phyloP scores from a whole-genome alignment of 73 alveolate species.

The Diophrys sp. region DNA sequence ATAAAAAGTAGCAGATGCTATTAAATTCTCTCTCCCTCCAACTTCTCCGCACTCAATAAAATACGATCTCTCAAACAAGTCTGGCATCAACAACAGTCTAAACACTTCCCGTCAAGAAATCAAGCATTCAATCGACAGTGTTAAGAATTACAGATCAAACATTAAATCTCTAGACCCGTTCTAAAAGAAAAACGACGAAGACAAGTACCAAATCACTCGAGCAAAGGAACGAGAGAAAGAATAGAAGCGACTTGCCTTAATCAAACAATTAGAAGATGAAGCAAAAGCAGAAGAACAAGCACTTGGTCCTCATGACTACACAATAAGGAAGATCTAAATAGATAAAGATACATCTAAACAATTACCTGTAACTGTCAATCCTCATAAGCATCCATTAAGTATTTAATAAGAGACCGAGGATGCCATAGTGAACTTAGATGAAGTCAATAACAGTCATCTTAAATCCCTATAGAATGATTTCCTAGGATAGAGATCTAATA shows the following conservation, averaged over 20 bases:
- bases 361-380: background rate
- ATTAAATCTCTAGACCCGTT: background rate
- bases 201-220: no score
- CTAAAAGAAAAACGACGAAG: background rate
- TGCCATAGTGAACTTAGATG: background rate
- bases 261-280: no score
- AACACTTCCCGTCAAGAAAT: background rate
- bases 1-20: background rate
- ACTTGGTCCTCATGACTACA: background rate
- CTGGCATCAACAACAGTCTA: background rate
- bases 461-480: background rate
- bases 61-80: no score
- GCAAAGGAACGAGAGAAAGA: no score
- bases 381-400: background rate
- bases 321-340: background rate
- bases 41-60: no score
- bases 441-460: background rate
- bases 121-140: background rate
- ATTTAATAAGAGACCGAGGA: background rate
- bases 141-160: background rate
- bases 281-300: background rate
- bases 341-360: background rate
- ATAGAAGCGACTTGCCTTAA: background rate
- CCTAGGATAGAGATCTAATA: background rate
- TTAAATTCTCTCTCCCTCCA: no score